These are phyloP conservation scores for Obba rivulosa DNA, from an alignment of 768 basidiomycete species.

Conservation along the genomic window DNA sequence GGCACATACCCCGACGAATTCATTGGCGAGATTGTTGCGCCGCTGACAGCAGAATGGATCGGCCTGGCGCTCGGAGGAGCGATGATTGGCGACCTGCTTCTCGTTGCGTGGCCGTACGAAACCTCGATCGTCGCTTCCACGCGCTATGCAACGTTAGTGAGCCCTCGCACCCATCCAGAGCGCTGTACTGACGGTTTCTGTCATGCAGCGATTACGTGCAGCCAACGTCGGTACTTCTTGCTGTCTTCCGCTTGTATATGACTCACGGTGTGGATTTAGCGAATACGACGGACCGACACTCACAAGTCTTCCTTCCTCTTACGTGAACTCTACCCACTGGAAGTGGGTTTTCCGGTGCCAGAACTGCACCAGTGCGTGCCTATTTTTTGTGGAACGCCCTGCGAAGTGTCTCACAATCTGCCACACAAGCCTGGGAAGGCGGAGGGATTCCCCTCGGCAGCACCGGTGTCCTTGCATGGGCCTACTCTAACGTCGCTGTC, in stretches of 20 bases:
- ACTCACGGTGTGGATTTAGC: conserved; percentile 16
- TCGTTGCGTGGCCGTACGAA: conserved; percentile 60
- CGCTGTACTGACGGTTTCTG: no score
- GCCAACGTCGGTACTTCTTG: conserved; percentile 36
- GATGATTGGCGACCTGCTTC: conserved; percentile 50
- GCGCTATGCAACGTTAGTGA: conserved; percentile 46
- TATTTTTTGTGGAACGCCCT: background rate
- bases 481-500: conserved; percentile 36
- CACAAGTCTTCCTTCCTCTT: conserved; percentile 44
- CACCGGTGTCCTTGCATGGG: conserved; percentile 48
- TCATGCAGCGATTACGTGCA: conserved; percentile 46
- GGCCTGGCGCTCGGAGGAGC: conserved; percentile 48
- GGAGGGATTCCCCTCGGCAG: conserved; percentile 31
- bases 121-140: conserved; percentile 46
- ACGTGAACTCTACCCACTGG: conserved; percentile 57
- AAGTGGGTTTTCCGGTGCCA: conserved; percentile 67
- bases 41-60: conserved; percentile 49
- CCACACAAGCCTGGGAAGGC: conserved; percentile 35
- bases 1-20: conserved; percentile 36
- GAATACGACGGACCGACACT: conserved; percentile 45
- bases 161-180: no score
- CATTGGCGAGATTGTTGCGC: conserved; percentile 58
- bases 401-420: background rate
- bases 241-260: background rate
- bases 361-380: conserved; percentile 51